These are phyloP conservation scores for Suillus fuscotomentosus DNA, from an alignment of 768 basidiomycete genomes.

Conservation along the genomic window DNA sequence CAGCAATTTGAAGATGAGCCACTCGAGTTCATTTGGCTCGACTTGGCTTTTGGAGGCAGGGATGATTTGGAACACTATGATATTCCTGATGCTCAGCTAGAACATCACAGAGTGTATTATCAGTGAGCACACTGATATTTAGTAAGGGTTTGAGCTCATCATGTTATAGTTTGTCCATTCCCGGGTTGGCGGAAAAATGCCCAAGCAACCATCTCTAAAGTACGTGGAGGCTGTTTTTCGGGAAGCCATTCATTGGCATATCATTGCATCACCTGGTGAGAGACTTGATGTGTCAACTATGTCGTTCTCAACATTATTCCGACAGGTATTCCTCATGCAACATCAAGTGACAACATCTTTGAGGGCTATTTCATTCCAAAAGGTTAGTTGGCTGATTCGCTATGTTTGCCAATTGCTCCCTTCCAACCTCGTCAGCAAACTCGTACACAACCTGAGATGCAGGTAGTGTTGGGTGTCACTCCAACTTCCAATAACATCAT, in stretches of 20 bases:
- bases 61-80: slow-evolving; percentile 25
- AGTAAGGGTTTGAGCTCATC: background rate
- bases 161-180: slow-evolving; percentile 42
- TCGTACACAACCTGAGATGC: slow-evolving; percentile 12
- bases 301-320: background rate
- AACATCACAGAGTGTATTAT: slow-evolving; percentile 27
- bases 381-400: slow-evolving; percentile 19
- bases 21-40: slow-evolving; percentile 88
- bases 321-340: slow-evolving; percentile 28
- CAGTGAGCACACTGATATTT: slow-evolving; percentile 22
- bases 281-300: background rate
- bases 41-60: slow-evolving; percentile 57
- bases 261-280: slow-evolving; percentile 28
- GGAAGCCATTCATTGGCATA: slow-evolving; percentile 34
- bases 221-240: slow-evolving; percentile 29
- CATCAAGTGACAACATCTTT: slow-evolving; percentile 40
- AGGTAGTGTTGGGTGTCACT: slow-evolving; percentile 23
- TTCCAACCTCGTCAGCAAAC: slow-evolving; percentile 33
- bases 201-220: slow-evolving; percentile 38
- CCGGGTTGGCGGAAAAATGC: slow-evolving; percentile 56
- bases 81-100: slow-evolving; percentile 30
- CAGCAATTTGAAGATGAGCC: slow-evolving; percentile 98
- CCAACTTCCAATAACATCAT: slow-evolving; percentile 17
- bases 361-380: slow-evolving; percentile 40
- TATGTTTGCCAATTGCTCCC: slow-evolving; percentile 33